Evolutionary conservation across 441 rosid species (phyloP).

Genomic region (Populus hybrid): DNA sequence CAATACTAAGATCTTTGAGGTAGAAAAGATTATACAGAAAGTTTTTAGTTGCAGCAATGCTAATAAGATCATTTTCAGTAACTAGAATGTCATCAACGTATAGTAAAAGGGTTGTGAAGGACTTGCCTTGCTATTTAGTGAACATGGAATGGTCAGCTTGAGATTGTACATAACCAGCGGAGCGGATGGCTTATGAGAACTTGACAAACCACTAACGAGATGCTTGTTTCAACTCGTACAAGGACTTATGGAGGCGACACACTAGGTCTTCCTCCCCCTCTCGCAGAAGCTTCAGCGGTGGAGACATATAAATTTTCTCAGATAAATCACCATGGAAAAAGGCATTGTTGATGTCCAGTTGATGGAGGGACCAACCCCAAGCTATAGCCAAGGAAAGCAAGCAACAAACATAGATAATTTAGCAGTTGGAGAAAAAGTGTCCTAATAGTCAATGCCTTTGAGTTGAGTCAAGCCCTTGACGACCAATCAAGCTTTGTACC

Average conservation of each 20-base stretch:
- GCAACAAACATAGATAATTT: too few species aligned
- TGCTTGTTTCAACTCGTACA: neutral
- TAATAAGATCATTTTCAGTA: neutral
- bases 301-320: neutral
- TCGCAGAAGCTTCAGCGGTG: accelerated
- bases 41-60: neutral
- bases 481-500: too few species aligned
- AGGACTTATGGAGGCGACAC: neutral
- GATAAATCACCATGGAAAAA: neutral
- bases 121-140: neutral
- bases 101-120: neutral
- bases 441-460: too few species aligned
- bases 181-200: neutral
- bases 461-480: too few species aligned
- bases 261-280: neutral
- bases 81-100: neutral
- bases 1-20: neutral
- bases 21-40: neutral
- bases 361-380: neutral
- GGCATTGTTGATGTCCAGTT: too few species aligned
- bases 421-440: too few species aligned
- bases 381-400: too few species aligned
- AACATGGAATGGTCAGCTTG: neutral
- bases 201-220: neutral
- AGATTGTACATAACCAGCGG: accelerated